phyloP scores from a whole-genome alignment of 345 rosid genomes.

The Arabis alpina region DNA sequence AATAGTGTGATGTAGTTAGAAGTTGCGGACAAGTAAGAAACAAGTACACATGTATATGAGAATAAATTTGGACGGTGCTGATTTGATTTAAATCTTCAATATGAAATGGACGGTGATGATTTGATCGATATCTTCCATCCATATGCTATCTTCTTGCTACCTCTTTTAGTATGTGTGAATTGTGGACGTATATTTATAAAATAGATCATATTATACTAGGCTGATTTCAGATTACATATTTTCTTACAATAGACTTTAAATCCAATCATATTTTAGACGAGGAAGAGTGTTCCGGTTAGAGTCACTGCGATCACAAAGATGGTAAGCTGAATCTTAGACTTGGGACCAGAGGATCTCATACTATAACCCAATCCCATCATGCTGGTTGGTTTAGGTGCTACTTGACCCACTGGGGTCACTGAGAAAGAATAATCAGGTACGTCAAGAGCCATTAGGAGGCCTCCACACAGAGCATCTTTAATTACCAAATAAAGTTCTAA shows the following conservation, averaged over 20 bases:
- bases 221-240: too few relatives aligned
- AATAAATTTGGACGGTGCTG: conserved; percentile 20
- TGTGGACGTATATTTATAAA: too few relatives aligned
- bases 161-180: too few relatives aligned
- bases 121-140: neutral
- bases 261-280: too few relatives aligned
- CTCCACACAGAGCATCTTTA: neutral
- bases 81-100: neutral
- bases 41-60: too few relatives aligned
- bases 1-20: conserved; percentile 37
- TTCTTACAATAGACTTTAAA: too few relatives aligned
- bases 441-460: conserved; percentile 3
- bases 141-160: too few relatives aligned
- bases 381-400: conserved; percentile 49
- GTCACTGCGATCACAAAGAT: too few relatives aligned
- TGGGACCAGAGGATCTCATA: too few relatives aligned
- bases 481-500: neutral
- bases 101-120: conserved; percentile 14
- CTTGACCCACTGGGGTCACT: conserved; percentile 56
- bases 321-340: too few relatives aligned
- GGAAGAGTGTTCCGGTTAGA: too few relatives aligned
- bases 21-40: conserved; percentile 40
- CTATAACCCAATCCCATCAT: neutral
- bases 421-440: neutral
- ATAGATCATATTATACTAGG: too few relatives aligned